Evolutionary conservation across 139 green algal genomes (phyloP).

Genomic region (Coccomyxa sp.): DNA sequence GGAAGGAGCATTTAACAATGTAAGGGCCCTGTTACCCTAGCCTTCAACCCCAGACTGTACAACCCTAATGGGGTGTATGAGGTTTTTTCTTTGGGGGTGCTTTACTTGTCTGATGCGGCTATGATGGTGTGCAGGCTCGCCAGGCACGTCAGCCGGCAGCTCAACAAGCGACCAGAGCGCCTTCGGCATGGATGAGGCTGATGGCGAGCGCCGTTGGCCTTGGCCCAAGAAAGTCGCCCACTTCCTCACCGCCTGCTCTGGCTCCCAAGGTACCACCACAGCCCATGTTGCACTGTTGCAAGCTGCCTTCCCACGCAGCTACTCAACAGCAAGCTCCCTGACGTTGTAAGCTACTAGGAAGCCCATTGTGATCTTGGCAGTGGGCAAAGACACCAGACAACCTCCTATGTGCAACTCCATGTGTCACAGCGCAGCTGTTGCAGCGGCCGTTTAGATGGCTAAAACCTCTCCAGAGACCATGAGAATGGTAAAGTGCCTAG

Average conservation of each 20-base stretch:
- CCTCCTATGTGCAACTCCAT: no score
- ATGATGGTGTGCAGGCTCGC: background rate
- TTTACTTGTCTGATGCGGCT: no score
- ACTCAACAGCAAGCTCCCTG: background rate
- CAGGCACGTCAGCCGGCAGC: constrained; percentile 14
- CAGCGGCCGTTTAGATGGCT: background rate
- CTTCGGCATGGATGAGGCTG: constrained; percentile 9
- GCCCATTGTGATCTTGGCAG: no score
- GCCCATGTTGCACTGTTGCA: background rate
- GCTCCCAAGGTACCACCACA: background rate
- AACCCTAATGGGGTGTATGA: no score
- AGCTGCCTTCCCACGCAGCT: background rate
- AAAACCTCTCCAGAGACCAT: no score
- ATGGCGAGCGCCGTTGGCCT: background rate
- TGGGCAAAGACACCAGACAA: background rate
- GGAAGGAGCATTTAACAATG: no score
- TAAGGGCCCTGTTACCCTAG: no score
- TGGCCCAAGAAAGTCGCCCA: constrained; percentile 24
- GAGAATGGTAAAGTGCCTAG: no score
- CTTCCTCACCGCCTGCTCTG: constrained; percentile 31
- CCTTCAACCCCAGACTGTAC: no score
- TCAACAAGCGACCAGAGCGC: constrained; percentile 11
- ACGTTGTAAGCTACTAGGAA: background rate
- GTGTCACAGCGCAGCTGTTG: background rate
- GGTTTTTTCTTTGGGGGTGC: no score